Base-by-base conservation (phyloP, 495 filamentous ascomycete species). In the Halenospora varia region DNA sequence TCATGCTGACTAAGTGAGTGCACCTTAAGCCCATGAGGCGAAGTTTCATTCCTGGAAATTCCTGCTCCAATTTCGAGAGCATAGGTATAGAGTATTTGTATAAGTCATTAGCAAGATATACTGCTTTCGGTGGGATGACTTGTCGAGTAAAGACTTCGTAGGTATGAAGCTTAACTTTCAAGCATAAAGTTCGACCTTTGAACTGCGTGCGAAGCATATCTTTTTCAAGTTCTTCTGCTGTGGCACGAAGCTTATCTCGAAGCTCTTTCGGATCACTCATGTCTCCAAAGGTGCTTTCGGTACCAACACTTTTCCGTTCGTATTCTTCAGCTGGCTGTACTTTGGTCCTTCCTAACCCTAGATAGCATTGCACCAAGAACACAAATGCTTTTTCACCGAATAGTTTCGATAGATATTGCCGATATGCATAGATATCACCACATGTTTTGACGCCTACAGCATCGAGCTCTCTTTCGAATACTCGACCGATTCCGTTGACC, bases 141-240 rank as follows among this genome's bases (percentile, higher is more conserved):
- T 98, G 94, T 35, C 94, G 75, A 0, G 91, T 94, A 17, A 89
- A 75, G 10, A 97, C 92, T 68, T 97, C 90, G 63, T 92, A 99
- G 0, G 89, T 95, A 63, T 96, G 90, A 10, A 97, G 75, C 68
- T 99, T 99, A 48, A 97, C 81, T 70, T 99, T 99, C 18, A 99
- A 70, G 20, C 88, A 87, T 2, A 98, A 71, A 1, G 95, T 97
- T 4, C 92, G 84, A 3, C 93, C 93, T 70, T 92, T 96, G 70
- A 90, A 89, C 60, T 89, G 80, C 3, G 88, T 88, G 18, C 81
- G 80, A n/a, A 73, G 69, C 64, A 97, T 76, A 66, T 97, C 95
- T 60, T 89, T 87, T 68, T 96, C 91, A 17, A 99, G 75, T 68
- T 96, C 94, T 59, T 93, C 87, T 0, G 95, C 90, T 1, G 82